A percentile compares a stretch with the other conserved stretches of the same genome.
These are phyloP conservation scores for Akanthomyces dipterigenus DNA, from an alignment of 2,329 filamentous ascomycete species.

Conservation along the genomic window DNA sequence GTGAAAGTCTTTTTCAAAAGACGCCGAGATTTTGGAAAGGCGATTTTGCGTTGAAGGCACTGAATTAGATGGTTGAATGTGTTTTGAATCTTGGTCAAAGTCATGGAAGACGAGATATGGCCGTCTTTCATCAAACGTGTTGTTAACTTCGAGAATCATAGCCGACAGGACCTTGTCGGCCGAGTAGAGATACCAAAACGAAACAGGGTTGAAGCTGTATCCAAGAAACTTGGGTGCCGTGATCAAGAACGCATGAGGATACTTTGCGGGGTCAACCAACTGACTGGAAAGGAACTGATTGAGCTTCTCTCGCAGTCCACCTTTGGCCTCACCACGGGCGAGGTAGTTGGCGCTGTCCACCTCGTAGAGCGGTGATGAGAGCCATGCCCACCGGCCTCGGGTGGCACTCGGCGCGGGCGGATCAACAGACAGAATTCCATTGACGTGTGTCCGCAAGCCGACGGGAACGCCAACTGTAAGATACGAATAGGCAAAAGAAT, in stretches of 20 bases:
- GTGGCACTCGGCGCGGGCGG: constrained; percentile 11
- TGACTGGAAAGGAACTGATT: constrained; percentile 48
- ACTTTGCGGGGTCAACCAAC: constrained; percentile 51
- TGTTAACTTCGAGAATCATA: constrained; percentile 69
- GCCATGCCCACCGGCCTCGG: constrained; percentile 21
- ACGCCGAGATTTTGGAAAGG: constrained; percentile 21
- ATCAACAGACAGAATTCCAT: constrained; percentile 48
- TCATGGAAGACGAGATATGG: constrained; percentile 24
- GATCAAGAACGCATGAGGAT: constrained; percentile 62
- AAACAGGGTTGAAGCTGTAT: constrained; percentile 69
- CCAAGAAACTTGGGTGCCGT: constrained; percentile 64
- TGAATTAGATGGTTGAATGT: not conserved
- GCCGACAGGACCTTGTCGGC: constrained; percentile 48
- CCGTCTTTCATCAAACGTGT: constrained; percentile 66
- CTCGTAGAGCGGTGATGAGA: constrained; percentile 46
- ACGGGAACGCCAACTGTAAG: constrained; percentile 4
- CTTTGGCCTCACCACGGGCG: constrained; percentile 40
- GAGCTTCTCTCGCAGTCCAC: constrained; percentile 58
- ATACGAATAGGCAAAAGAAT: constrained; percentile 65
- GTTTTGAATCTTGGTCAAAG: constrained; percentile 18
- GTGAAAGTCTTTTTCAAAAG: constrained; percentile 67
- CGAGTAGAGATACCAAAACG: constrained; percentile 74
- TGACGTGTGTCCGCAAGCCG: constrained; percentile 21
- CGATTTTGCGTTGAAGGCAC: constrained; percentile 19
- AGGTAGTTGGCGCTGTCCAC: constrained; percentile 57